Conservation (phyloP, 2,329 filamentous ascomycete genomes). For the Gaeumannomyces tritici region DNA sequence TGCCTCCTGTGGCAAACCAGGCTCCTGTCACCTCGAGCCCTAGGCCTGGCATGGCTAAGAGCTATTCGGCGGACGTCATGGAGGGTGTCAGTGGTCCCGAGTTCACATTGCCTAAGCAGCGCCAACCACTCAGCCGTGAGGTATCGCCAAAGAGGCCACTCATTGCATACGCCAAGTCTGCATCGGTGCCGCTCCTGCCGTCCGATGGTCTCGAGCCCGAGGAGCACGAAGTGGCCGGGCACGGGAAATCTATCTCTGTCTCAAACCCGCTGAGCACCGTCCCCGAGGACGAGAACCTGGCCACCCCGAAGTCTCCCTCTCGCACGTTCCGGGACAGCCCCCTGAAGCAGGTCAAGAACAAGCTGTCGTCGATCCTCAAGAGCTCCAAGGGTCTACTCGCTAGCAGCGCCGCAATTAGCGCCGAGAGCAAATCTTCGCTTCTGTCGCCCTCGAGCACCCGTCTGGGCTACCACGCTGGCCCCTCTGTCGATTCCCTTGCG, state of each 20-base stretch:
- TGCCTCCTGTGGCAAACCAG: constrained; percentile 33
- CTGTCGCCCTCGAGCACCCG: constrained; percentile 43
- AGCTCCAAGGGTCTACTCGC: constrained; percentile 79
- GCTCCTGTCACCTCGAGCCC: constrained; percentile 27
- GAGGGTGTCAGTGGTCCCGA: constrained; percentile 41
- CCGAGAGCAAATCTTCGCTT: constrained; percentile 49
- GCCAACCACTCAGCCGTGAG: constrained; percentile 18
- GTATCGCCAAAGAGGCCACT: constrained; percentile 26
- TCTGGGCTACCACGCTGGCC: constrained; percentile 30
- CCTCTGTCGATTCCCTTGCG: constrained; percentile 39
- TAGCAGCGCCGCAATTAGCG: constrained; percentile 58
- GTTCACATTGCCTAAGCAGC: constrained; percentile 32
- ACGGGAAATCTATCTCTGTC: constrained; percentile 51
- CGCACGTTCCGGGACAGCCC: constrained; percentile 61
- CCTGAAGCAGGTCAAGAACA: constrained; percentile 85
- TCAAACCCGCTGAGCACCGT: constrained; percentile 47
- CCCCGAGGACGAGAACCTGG: constrained; percentile 26
- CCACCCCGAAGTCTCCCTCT: constrained; percentile 49
- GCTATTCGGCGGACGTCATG: constrained; percentile 51
- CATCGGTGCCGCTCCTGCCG: constrained; percentile 48
- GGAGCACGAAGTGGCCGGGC: constrained; percentile 16
- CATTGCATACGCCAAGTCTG: constrained; percentile 49
- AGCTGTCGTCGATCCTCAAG: constrained; percentile 82
- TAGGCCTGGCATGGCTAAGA: constrained; percentile 48
- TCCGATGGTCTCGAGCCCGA: constrained; percentile 7